Evolutionary conservation across 768 basidiomycete species (phyloP).

Genomic region (Dacryopinax primogenitus): DNA sequence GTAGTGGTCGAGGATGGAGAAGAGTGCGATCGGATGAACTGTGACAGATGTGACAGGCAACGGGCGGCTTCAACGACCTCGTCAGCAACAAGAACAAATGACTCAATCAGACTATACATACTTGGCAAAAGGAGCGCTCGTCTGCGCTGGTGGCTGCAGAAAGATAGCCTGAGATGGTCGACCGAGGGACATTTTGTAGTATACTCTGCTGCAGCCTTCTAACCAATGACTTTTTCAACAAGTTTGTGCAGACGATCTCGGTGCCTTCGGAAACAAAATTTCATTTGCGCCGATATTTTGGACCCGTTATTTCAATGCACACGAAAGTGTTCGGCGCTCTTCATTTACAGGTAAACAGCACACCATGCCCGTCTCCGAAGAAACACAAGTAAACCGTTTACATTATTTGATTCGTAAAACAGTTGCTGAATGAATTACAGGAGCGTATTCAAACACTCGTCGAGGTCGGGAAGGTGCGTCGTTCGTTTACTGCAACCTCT

Average conservation of each 20-base stretch:
- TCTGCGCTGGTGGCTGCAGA: not conserved
- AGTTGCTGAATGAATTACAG: slow-evolving; percentile 28
- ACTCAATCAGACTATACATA: not conserved
- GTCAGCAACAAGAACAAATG: not conserved
- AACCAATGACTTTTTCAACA: not conserved
- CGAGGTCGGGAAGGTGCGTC: slow-evolving; percentile 60
- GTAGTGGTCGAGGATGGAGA: slow-evolving; percentile 94
- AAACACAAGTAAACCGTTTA: slow-evolving; percentile 52
- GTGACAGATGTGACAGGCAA: slow-evolving; percentile 40
- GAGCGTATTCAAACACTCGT: slow-evolving; percentile 72
- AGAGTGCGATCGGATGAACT: slow-evolving; percentile 83
- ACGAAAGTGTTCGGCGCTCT: slow-evolving; percentile 2
- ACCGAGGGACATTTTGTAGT: slow-evolving; percentile 5
- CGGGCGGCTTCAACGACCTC: not conserved
- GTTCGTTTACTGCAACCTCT: not conserved
- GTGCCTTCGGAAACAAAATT: not conserved
- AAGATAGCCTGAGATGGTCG: not conserved
- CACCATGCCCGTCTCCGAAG: slow-evolving; percentile 77
- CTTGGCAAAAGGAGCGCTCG: slow-evolving; percentile 4
- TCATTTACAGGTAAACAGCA: not conserved
- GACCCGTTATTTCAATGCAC: not conserved
- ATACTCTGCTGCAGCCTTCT: not conserved
- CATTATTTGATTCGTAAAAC: not conserved
- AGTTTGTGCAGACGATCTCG: not conserved
- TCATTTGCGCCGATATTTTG: slow-evolving; percentile 1